phyloP scores from a whole-genome alignment of 352 stramenopile species.

The Phytophthora macrochlamydospora region DNA sequence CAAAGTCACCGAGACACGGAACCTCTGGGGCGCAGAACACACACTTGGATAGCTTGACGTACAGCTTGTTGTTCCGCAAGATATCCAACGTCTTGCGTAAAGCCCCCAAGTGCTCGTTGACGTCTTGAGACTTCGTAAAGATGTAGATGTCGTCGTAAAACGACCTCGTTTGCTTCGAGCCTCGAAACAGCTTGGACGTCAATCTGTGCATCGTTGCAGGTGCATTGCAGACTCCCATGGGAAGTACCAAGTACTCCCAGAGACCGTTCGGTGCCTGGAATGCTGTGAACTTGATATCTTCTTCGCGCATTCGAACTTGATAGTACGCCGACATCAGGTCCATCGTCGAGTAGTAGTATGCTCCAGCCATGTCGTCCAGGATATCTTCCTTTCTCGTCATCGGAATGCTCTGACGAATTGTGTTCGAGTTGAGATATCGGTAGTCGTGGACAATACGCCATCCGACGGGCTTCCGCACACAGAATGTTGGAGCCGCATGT shows the following conservation, averaged over 20 bases:
- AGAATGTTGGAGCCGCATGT: slow-evolving; percentile 30
- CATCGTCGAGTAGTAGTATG: slow-evolving; percentile 13
- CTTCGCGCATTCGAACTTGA: slow-evolving; percentile 3
- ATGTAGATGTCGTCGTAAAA: slow-evolving; percentile 5
- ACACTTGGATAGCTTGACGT: slow-evolving; percentile 21
- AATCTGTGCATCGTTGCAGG: not conserved
- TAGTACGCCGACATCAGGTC: slow-evolving; percentile 4
- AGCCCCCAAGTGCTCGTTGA: not conserved
- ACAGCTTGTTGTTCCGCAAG: slow-evolving; percentile 1
- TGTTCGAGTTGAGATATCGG: slow-evolving; percentile 15
- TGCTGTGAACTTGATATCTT: slow-evolving; percentile 5
- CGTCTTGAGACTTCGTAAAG: not conserved
- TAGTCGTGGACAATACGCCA: slow-evolving; percentile 35
- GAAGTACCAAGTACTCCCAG: not conserved
- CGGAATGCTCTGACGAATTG: slow-evolving; percentile 14
- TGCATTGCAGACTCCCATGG: slow-evolving; percentile 1
- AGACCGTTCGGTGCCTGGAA: slow-evolving; percentile 2
- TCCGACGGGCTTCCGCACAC: slow-evolving; percentile 28
- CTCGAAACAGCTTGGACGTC: not conserved
- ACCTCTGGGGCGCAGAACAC: slow-evolving; percentile 15
- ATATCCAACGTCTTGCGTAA: not conserved
- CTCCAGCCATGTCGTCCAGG: slow-evolving; percentile 1
- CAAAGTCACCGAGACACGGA: slow-evolving; percentile 13
- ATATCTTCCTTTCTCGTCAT: slow-evolving; percentile 33
- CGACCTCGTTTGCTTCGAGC: not conserved